Evolutionary conservation across 306 rosid species (phyloP), one percentile per base, ranked within the genome.

Genomic region (Acacia acuminata): DNA sequence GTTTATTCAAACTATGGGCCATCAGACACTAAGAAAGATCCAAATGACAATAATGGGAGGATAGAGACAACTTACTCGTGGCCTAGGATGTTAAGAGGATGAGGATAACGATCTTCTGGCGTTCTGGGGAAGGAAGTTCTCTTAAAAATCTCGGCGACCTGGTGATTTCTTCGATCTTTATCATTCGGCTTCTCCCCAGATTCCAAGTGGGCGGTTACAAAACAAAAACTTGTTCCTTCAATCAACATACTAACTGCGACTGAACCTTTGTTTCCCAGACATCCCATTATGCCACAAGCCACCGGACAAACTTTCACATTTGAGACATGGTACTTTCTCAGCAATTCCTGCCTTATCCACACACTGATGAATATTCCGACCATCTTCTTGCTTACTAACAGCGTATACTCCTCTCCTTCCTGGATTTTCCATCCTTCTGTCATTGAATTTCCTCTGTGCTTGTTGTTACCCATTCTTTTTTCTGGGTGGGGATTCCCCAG

Each of bases 221-320:
- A 94, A 86, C 98, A 96, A 81, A 96, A 94, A 58, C 96, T 96
- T 42, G 97, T 96, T 74, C 99, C 97, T 89, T 96, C 99, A 77
- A 96, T 90, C 13, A 90, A 83, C 94, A 96, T 85, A 76, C 98
- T 94, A 36, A 94, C 97, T 8, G 96, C 93, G 69, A 96, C 93
- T 2, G 94, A 86, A 11, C 99, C 99, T 88, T 96, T 93, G 88
- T 96, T 96, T 55, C 99, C 99, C 76, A 96, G 88, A 60, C 53
- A 94, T n/a, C 98, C 99, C 99, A 96, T 94, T 79, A 94, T 91
- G 60, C 99, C 99, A 77, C 99, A 96, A 7, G 96, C 98, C 86
- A 96, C 98, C 0, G 94, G 91, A 48, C 92, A 85, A 24, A 96
- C 98, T 55, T 89, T 96, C 74, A 92, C 98, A 69, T 92, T 84